Base-by-base conservation (phyloP, 768 basidiomycete species). In the Thelephora ganbajun region DNA sequence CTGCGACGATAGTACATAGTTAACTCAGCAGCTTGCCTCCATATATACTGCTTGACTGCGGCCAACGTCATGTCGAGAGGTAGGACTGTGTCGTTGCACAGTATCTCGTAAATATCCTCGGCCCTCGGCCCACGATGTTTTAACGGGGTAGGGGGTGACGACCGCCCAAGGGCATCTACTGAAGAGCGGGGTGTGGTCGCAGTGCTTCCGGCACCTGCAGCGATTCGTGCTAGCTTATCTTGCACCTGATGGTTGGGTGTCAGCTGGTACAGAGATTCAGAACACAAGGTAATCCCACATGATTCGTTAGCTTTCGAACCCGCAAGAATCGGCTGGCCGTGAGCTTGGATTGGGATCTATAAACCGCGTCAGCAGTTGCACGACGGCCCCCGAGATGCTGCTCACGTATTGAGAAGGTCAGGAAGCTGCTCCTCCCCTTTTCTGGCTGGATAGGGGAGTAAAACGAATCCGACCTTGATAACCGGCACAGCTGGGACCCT, bases 61-160 rank as follows among this genome's bases (percentile, higher is more conserved):
- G 87, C 93, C 33, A 99, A 72, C 5, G 87, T 93, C 80, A 94
- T 91, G 53, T 81, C 79, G 22, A 84, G 68, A 19, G 93, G 84
- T 33, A 98, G 69, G 13, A 86, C 67, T n/a, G 73, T 68, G 51
- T 89, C 85, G 54, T 88, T 89, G 63, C 92, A 96, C 22, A 96
- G 61, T 39, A 98, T 77, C 64, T 98, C 93, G 60, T 88, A 83
- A 23, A 73, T 57, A 20, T 90, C 83, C 54, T 90, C 88, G 9
- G 76, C 67, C 51, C 64, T 65, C 6, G 46, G 57, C 46, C 5
- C 42, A 53, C 6, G 30, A 3, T 19, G 44, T 47, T 26, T 52
- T 51, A 19, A 19, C 41, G 59, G 63, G 16, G 55, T 53, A 6
- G 48, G 26, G 12, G 48, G 34, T 3, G 58, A 49, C 6, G 50